Percentiles rank a stretch among this genome's conserved stretches.
Evolutionary conservation across 495 filamentous ascomycete genomes (phyloP).

Genomic region (Xylaria curta): DNA sequence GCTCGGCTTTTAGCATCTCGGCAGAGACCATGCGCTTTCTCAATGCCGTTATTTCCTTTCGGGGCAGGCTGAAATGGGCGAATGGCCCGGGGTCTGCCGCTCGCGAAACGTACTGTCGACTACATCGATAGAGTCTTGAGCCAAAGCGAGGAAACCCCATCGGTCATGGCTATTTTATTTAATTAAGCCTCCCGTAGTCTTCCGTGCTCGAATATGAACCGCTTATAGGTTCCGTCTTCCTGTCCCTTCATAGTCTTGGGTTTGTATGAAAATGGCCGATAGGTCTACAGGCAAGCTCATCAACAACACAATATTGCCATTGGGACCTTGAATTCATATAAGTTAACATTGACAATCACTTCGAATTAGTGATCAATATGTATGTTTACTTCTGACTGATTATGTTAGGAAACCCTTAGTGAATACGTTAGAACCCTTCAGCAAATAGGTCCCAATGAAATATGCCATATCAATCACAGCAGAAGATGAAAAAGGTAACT

Average conservation of each 20-base stretch:
- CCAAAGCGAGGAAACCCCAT: not conserved
- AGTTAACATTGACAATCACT: not conserved
- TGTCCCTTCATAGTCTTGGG: not conserved
- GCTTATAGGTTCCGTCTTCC: not conserved
- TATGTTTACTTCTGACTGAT: not conserved
- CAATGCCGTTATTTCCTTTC: conserved; percentile 12
- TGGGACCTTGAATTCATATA: not conserved
- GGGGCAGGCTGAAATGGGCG: not conserved
- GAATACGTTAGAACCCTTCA: not conserved
- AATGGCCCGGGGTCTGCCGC: conserved; percentile 11
- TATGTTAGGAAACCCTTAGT: not conserved
- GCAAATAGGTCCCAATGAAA: not conserved
- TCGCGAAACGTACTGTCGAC: conserved; percentile 15
- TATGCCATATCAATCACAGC: not conserved
- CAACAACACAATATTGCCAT: not conserved
- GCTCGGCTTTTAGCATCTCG: conserved; percentile 30
- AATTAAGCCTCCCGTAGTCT: conserved; percentile 3
- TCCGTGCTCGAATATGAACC: conserved; percentile 2
- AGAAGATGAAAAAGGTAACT: no score
- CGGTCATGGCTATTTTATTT: not conserved
- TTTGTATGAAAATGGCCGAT: not conserved
- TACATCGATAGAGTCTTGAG: conserved; percentile 5
- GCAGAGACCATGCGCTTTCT: conserved; percentile 12
- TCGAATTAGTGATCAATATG: not conserved
- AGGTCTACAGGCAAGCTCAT: not conserved